Percentiles rank a stretch among this genome's conserved stretches.
phyloP scores from a whole-genome alignment of 108 stramenopile genomes.

The Mayamaea pseudoterrestris region DNA sequence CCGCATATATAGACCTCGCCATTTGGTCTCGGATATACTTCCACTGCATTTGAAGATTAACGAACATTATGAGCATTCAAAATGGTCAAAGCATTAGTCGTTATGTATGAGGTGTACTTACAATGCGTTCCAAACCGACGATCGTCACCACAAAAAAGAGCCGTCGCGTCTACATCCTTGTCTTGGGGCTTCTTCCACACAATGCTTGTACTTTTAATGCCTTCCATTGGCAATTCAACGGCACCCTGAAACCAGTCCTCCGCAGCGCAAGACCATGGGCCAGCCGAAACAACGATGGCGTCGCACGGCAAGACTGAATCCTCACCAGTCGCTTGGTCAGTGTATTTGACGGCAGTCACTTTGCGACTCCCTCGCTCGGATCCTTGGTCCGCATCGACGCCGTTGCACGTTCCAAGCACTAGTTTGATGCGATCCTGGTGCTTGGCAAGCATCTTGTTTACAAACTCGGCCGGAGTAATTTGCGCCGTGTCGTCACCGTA shows the following conservation, averaged over 20 bases:
- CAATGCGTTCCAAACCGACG: conserved; percentile 70
- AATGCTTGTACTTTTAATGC: conserved; percentile 74
- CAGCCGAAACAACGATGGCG: conserved; percentile 55
- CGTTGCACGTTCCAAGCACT: conserved; percentile 55
- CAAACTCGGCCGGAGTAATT: conserved; percentile 74
- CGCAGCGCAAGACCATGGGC: conserved; percentile 71
- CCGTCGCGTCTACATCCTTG: conserved; percentile 75
- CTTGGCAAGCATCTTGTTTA: conserved; percentile 52
- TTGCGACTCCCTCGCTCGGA: conserved; percentile 12
- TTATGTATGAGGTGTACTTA: conserved; percentile 19
- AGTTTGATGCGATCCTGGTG: conserved; percentile 26
- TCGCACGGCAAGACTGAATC: conserved; percentile 31
- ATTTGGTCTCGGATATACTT: conserved; percentile 79
- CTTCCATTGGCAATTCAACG: conserved; percentile 74
- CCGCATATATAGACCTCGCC: conserved; percentile 92
- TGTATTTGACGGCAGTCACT: conserved; percentile 49
- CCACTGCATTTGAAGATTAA: conserved; percentile 25
- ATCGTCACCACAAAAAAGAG: conserved; percentile 94
- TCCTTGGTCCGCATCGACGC: conserved; percentile 25
- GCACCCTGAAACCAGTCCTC: conserved; percentile 70
- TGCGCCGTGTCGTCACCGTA: conserved; percentile 79
- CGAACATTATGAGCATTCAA: background rate
- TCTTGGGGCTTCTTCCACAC: conserved; percentile 66
- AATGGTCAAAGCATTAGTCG: background rate
- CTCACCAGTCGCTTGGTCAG: conserved; percentile 9